Percentiles rank a stretch among this genome's conserved stretches.
These are phyloP conservation scores for Coriaria nepalensis DNA, from an alignment of 306 rosid genomes.

Conservation along the genomic window DNA sequence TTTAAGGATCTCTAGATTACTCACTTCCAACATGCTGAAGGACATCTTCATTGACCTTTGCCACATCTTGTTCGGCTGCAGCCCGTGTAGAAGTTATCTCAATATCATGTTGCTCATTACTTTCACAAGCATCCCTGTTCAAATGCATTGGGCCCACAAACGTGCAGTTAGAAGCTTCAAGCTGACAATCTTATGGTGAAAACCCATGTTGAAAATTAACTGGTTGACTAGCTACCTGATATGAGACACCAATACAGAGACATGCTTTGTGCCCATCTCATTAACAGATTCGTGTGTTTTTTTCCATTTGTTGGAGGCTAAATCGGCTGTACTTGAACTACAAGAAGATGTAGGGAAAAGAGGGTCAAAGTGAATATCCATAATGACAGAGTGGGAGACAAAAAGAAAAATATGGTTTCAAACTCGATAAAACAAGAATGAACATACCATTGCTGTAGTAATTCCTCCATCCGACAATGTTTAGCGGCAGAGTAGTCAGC, in stretches of 20 bases:
- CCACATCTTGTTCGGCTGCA: slow-evolving; percentile 55
- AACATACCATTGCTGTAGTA: slow-evolving; percentile 59
- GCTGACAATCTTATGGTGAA: not conserved
- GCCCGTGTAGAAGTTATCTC: slow-evolving; percentile 54
- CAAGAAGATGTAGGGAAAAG: slow-evolving; percentile 2
- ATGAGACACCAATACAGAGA: slow-evolving; percentile 36
- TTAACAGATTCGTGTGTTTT: slow-evolving; percentile 47
- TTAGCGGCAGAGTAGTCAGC: slow-evolving; percentile 78
- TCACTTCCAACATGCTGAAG: slow-evolving; percentile 50
- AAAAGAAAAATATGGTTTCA: not conserved
- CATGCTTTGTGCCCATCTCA: slow-evolving; percentile 47
- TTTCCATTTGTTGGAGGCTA: slow-evolving; percentile 45
- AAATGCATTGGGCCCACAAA: slow-evolving; percentile 5
- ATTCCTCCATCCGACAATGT: slow-evolving; percentile 82
- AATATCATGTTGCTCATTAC: slow-evolving; percentile 46
- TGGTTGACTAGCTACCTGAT: slow-evolving; percentile 42
- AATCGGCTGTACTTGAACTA: slow-evolving; percentile 47
- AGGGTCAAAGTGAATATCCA: slow-evolving; percentile 2
- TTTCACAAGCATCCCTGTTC: slow-evolving; percentile 46
- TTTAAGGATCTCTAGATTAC: slow-evolving; percentile 1
- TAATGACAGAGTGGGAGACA: not conserved
- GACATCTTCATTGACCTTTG: slow-evolving; percentile 36
- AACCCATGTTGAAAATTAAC: not conserved
- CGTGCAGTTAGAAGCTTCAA: not conserved
- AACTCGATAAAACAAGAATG: not conserved